A percentile compares a stretch with the other conserved stretches of the same genome.
phyloP scores from a whole-genome alignment of 345 rosid species.

The Eucalyptus virginea region DNA sequence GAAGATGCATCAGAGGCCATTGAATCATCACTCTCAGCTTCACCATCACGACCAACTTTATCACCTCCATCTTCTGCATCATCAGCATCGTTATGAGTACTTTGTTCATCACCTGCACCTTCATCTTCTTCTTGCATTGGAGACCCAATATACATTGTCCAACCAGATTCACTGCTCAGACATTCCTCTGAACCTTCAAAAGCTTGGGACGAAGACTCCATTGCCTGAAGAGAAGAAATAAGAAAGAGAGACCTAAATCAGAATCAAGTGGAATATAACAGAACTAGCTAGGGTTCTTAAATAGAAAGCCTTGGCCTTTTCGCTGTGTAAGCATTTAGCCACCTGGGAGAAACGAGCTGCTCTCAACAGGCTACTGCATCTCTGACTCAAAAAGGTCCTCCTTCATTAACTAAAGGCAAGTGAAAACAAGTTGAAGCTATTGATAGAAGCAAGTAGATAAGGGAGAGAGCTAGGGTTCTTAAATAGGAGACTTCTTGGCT shows the following conservation, averaged over 20 bases:
- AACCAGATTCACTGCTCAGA: constrained; percentile 58
- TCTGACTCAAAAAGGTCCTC: not conserved
- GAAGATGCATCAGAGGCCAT: constrained; percentile 75
- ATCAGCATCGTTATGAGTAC: not conserved
- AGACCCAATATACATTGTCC: constrained; percentile 69
- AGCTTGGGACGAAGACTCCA: constrained; percentile 34
- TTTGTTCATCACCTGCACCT: not conserved
- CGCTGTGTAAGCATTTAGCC: not conserved
- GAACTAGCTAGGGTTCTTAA: not conserved
- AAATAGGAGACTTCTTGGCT: not conserved
- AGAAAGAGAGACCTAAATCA: not conserved
- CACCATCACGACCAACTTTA: not conserved
- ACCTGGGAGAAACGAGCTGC: not conserved
- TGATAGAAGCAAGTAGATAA: not conserved
- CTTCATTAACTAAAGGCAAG: not conserved
- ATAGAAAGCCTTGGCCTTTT: not conserved
- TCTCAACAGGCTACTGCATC: not conserved
- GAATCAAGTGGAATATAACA: not conserved
- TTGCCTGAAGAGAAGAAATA: not conserved
- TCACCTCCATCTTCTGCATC: not conserved
- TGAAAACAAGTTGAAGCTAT: not conserved
- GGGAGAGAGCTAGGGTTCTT: not conserved
- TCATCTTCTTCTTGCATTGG: constrained; percentile 1
- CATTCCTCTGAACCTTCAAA: constrained; percentile 24
- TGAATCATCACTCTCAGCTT: constrained; percentile 24